Base-by-base conservation (phyloP, 2,329 filamentous ascomycete genomes). In the Tolypocladium endophyticum region DNA sequence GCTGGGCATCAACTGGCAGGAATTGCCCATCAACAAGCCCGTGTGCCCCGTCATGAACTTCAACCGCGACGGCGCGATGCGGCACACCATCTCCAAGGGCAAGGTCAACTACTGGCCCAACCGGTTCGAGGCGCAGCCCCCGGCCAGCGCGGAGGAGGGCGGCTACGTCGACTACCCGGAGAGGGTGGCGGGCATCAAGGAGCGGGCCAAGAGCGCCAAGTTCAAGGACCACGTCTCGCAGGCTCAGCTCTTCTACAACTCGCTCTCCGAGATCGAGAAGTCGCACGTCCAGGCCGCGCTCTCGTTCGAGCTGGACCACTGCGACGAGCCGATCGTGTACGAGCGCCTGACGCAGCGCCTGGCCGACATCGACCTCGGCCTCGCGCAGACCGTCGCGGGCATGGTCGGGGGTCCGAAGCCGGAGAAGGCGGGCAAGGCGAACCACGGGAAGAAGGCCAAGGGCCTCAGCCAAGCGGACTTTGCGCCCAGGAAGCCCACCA, bases 241-340 rank as follows among this genome's bases (percentile, higher is more conserved):
- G 71, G 89, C 90, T 0, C 88, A 92, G 69, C 77, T 93, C 1
- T 94, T 94, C 76, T 93, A 86, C 76, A 93, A 93, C 76, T 92
- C 87, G 20, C 73, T 93, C 64, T 83, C 84, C 0, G 74, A 79
- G 0, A 76, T 84, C 4, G 90, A 93, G 72, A 85, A 88, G 73
- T 82, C 88, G 63, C 87, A 89, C 67, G 67, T 90, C 23, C 77
- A 88, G 71, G 87, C 89, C 65, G 87, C 86, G 0, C 82, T 90
- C 56, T 84, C 87, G 1, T 90, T 90, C 69, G 88, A 91, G 72
- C 77, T 94, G 1, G 88, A 92, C 68, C 89, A 93, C 72, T 94
- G 90, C 69, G 88, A 93, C 28, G 90, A 94, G 50, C 83, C 86
- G 0, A 72, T 88, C 12, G 89, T 94, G 0, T 93, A 92, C 71